A percentile compares a stretch with the other conserved stretches of the same genome.
phyloP scores from a whole-genome alignment of 208 protist genomes.

The Acanthamoeba lenticulata region DNA sequence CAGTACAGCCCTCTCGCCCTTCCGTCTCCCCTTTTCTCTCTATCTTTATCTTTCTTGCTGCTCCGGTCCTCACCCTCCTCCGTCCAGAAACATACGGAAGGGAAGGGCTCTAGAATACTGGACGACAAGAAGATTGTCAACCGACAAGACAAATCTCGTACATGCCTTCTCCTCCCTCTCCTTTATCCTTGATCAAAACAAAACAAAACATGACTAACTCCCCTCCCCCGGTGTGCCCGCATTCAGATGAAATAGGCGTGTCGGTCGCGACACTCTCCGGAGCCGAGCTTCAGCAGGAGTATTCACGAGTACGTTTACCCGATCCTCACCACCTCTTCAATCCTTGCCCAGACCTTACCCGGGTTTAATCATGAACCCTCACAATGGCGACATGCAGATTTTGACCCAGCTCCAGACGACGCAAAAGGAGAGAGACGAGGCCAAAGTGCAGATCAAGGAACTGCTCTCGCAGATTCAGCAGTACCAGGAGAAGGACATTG shows the following conservation, averaged over 20 bases:
- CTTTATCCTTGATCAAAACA: not conserved
- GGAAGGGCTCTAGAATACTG: not conserved
- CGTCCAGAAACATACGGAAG: conserved; percentile 6
- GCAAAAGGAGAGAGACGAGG: conserved; percentile 43
- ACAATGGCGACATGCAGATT: not conserved
- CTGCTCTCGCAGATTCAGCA: conserved; percentile 60
- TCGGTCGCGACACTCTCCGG: not conserved
- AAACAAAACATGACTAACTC: not conserved
- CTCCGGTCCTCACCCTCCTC: not conserved
- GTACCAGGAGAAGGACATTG: conserved; percentile 64
- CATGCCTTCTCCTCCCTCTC: no score
- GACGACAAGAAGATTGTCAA: not conserved
- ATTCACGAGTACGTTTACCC: not conserved
- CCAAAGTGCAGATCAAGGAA: conserved; percentile 55
- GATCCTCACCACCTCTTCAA: not conserved
- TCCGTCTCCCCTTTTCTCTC: not conserved
- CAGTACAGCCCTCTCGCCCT: not conserved
- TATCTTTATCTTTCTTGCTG: not conserved
- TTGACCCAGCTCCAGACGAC: not conserved
- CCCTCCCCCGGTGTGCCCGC: not conserved
- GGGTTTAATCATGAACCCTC: not conserved
- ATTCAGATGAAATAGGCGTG: conserved; percentile 6
- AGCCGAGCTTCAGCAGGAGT: conserved; percentile 29
- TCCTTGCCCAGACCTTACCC: not conserved
- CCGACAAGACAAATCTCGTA: no score